Base-by-base conservation (phyloP, 1,284 basidiomycete genomes). In the Fomitopsis pinicola region DNA sequence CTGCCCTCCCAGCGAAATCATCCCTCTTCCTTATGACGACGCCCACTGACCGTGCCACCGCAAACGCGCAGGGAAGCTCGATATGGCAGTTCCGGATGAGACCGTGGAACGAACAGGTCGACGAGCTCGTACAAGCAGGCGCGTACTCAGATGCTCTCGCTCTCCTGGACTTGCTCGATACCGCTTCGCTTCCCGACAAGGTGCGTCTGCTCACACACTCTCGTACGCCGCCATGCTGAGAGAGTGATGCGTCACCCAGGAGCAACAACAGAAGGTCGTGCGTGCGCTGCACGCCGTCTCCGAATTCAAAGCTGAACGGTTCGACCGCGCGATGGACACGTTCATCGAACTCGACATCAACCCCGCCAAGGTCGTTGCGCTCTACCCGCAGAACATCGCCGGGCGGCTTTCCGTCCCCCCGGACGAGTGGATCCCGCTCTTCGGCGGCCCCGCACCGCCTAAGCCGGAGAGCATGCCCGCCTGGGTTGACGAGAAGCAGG, bases 321-420 rank as follows among this genome's bases (percentile, higher is more conserved):
- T 83, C 67, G 87, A 91, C 63, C 77, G 80, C 15, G 96, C 97
- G 0, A 88, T 98, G 60, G 90, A 97, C 69, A 84, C 87, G 0
- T 97, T 99, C 72, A 85, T 96, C 56, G 85, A 90, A 46, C 85
- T 97, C 50, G 91, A 98, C 66, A 82, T 94, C 64, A 97, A 97
- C 69, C 97, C 97, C 0, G 94, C 95, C 2, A 94, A 96, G 70
- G 93, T 99, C 0, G 84, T 99, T 14, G 91, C 95, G 0, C 78
- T 98, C 4, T 99, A 93, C 73, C 93, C 95, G 0, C 82, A 90
- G 53, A 80, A 79, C 17, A 85, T 99, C 1, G 84, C 95, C 0
- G 97, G 97, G 4, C 80, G 91, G 36, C 75, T 98, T 12, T 80
- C 87, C 14, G 83, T 90, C 0, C 83, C 87, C 15, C 82, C 77